phyloP scores from a whole-genome alignment of 805 yeast genomes.

The Huiozyma naganishii region DNA sequence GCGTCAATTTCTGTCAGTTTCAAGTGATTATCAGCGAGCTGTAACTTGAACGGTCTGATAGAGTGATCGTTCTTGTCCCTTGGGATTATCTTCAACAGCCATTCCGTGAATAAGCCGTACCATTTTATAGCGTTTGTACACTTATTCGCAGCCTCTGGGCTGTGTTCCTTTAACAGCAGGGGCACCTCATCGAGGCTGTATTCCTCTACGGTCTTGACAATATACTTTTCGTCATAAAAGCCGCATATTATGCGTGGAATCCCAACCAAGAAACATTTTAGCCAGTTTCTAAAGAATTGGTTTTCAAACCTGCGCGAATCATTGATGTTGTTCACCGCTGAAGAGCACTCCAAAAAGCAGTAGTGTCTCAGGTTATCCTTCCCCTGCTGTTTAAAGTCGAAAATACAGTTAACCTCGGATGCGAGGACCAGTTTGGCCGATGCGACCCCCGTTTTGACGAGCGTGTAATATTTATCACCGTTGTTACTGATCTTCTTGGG shows the following conservation, averaged over 20 bases:
- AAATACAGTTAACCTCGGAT: constrained; percentile 88
- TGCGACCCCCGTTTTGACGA: constrained; percentile 83
- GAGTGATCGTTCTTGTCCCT: constrained; percentile 39
- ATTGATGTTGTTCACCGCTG: constrained; percentile 41
- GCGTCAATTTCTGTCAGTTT: constrained; percentile 38
- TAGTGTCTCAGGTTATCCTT: constrained; percentile 57
- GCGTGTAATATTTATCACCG: constrained; percentile 66
- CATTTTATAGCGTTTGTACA: constrained; percentile 76
- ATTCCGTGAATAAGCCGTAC: constrained; percentile 74
- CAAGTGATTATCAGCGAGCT: constrained; percentile 38
- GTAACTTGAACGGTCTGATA: constrained; percentile 47
- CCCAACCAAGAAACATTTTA: constrained; percentile 85
- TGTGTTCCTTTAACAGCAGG: constrained; percentile 40
- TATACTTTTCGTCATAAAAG: constrained; percentile 63
- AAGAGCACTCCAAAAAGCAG: constrained; percentile 72
- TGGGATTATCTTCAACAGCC: constrained; percentile 54
- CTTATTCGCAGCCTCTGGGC: constrained; percentile 38
- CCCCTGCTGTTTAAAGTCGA: constrained; percentile 51
- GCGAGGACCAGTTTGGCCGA: constrained; percentile 56
- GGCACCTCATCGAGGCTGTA: constrained; percentile 75
- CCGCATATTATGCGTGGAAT: constrained; percentile 76
- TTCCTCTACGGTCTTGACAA: constrained; percentile 61
- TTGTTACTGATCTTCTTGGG: constrained; percentile 49
- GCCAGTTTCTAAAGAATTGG: constrained; percentile 78
- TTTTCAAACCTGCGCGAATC: constrained; percentile 60